phyloP scores from a whole-genome alignment of 1,139 yeast species.

The Yamadazyma aaseri region DNA sequence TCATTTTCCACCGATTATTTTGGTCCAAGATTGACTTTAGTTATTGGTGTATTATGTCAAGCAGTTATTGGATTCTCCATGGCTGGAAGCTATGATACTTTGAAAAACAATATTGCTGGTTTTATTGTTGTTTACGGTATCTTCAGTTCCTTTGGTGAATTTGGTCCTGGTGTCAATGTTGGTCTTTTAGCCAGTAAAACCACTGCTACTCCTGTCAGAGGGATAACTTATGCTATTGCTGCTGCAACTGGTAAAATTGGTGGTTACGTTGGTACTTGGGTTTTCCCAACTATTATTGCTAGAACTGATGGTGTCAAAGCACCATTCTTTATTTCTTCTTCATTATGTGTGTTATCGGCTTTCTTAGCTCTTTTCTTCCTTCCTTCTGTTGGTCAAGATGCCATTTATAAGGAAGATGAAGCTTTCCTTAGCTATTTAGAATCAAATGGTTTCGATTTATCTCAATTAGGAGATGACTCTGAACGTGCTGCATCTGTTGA shows the following conservation, averaged over 20 bases:
- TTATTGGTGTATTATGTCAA: constrained; percentile 67
- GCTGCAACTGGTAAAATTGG: constrained; percentile 92
- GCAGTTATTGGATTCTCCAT: constrained; percentile 81
- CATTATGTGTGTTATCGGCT: constrained; percentile 74
- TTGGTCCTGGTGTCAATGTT: constrained; percentile 92
- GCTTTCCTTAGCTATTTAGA: constrained; percentile 64
- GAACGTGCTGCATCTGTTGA: constrained; percentile 14
- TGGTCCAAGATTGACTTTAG: constrained; percentile 82
- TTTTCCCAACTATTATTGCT: constrained; percentile 72
- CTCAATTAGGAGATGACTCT: constrained; percentile 42
- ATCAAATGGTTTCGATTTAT: constrained; percentile 56
- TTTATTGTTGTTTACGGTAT: constrained; percentile 87
- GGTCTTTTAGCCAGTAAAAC: constrained; percentile 88
- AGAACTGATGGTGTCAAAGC: constrained; percentile 57
- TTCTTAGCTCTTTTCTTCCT: constrained; percentile 65
- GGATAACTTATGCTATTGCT: constrained; percentile 86
- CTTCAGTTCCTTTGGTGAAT: constrained; percentile 83
- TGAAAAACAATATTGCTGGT: constrained; percentile 65
- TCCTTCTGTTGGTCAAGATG: constrained; percentile 82
- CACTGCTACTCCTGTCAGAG: constrained; percentile 83
- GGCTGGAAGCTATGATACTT: constrained; percentile 65
- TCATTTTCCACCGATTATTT: constrained; percentile 79
- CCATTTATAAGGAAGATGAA: constrained; percentile 74
- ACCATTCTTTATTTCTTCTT: constrained; percentile 81
- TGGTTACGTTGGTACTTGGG: constrained; percentile 87